Base-by-base conservation (phyloP, 2,329 filamentous ascomycete species). In the Anisogramma anomala region DNA sequence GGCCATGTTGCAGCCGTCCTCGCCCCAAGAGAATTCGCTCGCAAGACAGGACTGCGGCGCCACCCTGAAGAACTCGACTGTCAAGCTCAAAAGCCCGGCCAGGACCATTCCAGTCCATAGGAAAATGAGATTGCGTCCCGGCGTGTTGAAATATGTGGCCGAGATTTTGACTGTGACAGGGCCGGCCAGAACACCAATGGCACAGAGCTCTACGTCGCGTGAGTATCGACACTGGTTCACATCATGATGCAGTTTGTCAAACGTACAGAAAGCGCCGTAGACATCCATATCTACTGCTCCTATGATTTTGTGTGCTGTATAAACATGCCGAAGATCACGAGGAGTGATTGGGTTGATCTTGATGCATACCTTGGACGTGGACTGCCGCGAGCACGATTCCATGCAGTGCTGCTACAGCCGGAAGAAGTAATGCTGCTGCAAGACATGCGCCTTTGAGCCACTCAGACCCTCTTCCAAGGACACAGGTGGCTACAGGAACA, bases 271-370 rank as follows among this genome's bases (percentile, higher is more conserved):
- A 7, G 77, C 76, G 1, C 79, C 79, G 42, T 72, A 83, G 3
- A 82, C 63, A 49, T 83, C 79, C 69, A 83, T 73, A 50, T 82
- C 78, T 11, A 81, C 68, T 11, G 73, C 77, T 38, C 62, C 77
- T 79, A 42, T 18, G 44, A 1, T 31, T n/a, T 23, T 11, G 2
- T 27, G 31, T 7, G 7, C 3, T 2, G 9, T 1, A 18, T 3
- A 20, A 15, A 23, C n/a, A 17, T 7, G 4, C 10, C 18, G 13
- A 11, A 14, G 2, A 13, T 10, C 9, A 11, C 27, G 2, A 36
- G 18, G 8, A 26, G 19, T 15, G 28, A 25, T 42, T 15, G 46
- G 30, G n/a, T n/a, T 11, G 13, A 23, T 3, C 23, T 4, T 28
- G 5, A 4, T 11, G 26, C 71, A 59, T 50, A 78, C 77, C 64